phyloP scores from a whole-genome alignment of 208 protist species.

The Acanthamoeba healyi region DNA sequence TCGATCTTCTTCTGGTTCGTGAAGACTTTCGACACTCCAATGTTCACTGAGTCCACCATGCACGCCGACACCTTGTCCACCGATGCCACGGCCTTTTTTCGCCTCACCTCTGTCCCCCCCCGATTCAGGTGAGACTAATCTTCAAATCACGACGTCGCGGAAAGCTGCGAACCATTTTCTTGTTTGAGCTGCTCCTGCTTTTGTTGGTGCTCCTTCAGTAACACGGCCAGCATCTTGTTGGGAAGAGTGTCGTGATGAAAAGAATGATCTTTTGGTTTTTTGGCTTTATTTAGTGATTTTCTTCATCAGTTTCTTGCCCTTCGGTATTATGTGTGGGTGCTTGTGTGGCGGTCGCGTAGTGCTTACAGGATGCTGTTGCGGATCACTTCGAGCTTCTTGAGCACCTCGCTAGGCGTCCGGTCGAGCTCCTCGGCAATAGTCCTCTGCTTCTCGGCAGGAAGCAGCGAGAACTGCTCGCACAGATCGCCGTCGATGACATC shows the following conservation, averaged over 20 bases:
- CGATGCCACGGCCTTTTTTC: slow-evolving; percentile 60
- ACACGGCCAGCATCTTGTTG: slow-evolving; percentile 56
- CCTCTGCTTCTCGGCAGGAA: slow-evolving; percentile 84
- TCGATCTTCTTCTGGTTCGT: slow-evolving; percentile 77
- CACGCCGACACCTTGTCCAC: slow-evolving; percentile 60
- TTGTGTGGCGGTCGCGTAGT: not conserved
- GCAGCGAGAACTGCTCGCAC: slow-evolving; percentile 90
- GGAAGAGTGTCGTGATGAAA: not conserved
- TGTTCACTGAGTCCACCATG: slow-evolving; percentile 78
- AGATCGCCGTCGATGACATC: slow-evolving; percentile 94
- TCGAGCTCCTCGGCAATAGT: slow-evolving; percentile 90
- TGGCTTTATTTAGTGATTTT: too few relatives aligned
- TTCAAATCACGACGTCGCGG: too few relatives aligned
- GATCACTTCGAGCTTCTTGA: slow-evolving; percentile 93
- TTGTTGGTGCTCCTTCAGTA: slow-evolving; percentile 76
- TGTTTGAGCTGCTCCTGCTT: slow-evolving; percentile 61
- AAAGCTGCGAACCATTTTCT: slow-evolving; percentile 66
- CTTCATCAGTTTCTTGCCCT: not conserved
- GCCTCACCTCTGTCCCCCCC: slow-evolving; percentile 26
- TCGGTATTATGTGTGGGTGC: not conserved
- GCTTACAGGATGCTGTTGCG: slow-evolving; percentile 81
- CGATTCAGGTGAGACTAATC: too few relatives aligned
- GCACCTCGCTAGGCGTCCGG: slow-evolving; percentile 87
- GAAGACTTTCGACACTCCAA: slow-evolving; percentile 76
- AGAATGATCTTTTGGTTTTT: not conserved